Evolutionary conservation across 2,329 filamentous ascomycete species (phyloP).

Genomic region (Epichloe elymi): DNA sequence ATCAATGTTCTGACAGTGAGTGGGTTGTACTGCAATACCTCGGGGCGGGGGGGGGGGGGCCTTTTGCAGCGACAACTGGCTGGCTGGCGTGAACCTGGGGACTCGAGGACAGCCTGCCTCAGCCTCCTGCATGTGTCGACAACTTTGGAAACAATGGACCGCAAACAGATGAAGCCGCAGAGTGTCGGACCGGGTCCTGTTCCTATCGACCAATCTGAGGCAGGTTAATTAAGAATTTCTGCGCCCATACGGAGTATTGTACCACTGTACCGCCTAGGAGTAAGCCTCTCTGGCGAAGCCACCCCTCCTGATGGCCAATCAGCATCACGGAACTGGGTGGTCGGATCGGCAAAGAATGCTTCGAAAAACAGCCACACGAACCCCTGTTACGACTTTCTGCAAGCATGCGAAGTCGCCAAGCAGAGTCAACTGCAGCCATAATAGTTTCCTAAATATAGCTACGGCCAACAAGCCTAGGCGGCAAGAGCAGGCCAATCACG

Average conservation of each 20-base stretch:
- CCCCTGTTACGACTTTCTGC: slow-evolving; percentile 4
- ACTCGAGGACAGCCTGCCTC: not conserved
- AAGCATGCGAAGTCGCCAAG: not conserved
- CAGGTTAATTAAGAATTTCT: too few species aligned
- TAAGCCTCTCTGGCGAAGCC: too few species aligned
- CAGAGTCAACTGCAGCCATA: not conserved
- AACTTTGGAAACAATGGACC: not conserved
- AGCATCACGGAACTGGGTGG: not conserved
- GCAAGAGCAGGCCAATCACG: slow-evolving; percentile 19
- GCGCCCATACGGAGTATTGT: too few species aligned
- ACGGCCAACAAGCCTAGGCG: slow-evolving; percentile 16
- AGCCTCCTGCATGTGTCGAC: not conserved
- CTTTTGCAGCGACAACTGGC: not conserved
- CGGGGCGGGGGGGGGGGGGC: too few species aligned
- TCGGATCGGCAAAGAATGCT: slow-evolving; percentile 1
- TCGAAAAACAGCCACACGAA: slow-evolving; percentile 5
- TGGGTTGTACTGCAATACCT: not conserved
- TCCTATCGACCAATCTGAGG: too few species aligned
- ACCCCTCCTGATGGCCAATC: not conserved
- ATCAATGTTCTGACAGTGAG: not conserved
- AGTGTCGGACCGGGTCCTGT: not conserved
- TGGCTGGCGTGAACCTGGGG: not conserved
- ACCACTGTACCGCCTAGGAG: too few species aligned
- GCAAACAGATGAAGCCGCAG: too few species aligned
- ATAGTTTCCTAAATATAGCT: slow-evolving; percentile 21